Evolutionary conservation across 169 alveolate species (phyloP).

Genomic region (Eimeria brunetti): DNA sequence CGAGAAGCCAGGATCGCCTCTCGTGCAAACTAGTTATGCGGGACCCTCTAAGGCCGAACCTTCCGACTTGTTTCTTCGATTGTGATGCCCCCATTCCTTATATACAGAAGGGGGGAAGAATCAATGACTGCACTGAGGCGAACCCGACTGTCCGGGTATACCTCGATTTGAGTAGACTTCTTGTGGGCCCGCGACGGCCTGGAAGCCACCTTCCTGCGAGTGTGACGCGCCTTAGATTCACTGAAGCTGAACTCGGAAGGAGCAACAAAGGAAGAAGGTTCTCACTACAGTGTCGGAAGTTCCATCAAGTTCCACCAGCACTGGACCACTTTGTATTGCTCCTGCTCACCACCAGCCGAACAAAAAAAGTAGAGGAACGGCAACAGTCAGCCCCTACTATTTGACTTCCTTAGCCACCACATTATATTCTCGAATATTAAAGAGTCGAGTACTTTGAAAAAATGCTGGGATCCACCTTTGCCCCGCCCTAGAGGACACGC

Average conservation of each 20-base stretch:
- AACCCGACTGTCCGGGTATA: background rate
- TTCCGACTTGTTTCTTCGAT: conserved; percentile 7
- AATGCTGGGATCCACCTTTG: background rate
- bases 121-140: background rate
- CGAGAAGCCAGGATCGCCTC: conserved; percentile 24
- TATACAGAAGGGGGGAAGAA: background rate
- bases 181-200: background rate
- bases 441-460: background rate
- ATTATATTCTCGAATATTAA: background rate
- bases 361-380: background rate
- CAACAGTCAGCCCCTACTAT: background rate
- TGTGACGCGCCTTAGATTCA: background rate
- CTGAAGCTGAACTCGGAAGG: background rate
- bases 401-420: background rate
- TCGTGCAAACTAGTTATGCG: conserved; percentile 14
- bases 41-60: conserved; percentile 8
- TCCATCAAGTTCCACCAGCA: conserved; percentile 20
- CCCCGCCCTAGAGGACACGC: background rate
- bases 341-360: conserved; percentile 4
- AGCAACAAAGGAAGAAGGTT: background rate
- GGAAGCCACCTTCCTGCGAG: background rate
- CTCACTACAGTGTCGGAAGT: background rate
- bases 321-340: conserved; percentile 53
- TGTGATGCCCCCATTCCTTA: conserved; percentile 56
- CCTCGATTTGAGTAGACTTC: background rate